Evolutionary conservation across 2,329 filamentous ascomycete genomes (phyloP), one percentile per base, ranked within the genome.

Genomic region (Trichoderma sp.): DNA sequence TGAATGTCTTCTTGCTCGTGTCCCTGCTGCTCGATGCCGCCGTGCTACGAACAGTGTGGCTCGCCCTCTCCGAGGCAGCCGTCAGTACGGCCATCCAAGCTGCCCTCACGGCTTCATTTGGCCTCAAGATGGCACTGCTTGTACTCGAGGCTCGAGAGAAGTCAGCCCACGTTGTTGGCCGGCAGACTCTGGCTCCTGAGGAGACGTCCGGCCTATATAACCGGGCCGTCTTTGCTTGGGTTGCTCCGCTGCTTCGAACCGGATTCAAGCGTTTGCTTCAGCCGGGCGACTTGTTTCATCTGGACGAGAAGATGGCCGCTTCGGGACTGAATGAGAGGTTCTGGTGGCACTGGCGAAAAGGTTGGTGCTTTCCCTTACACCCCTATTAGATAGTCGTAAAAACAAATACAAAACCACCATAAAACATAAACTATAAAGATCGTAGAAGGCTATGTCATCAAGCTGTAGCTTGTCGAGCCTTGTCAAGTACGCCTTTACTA

Each of bases 121-220:
- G 34, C 9, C 62, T 78, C 34, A 81, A 81, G 67, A 66, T 74
- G n/a, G 70, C 66, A 0, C 63, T 77, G 67, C 48, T 78, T 19
- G 68, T 78, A 28, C 74, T 78, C 3, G 79, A 82, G 70, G 77
- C 77, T 1, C 69, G 71, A 63, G 77, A 74, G 62, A 82, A 81
- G 71, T 70, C 73, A 9, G 50, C 66, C 2, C 73, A 74, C 43
- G 69, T 79, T 14, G 64, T 76, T n/a, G 64, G 68, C 43, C 68
- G 67, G 52, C 52, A 30, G 15, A 71, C 75, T 63, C 66, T 69
- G n/a, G 75, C 76, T 7, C 78, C 79, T 4, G 78, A 78, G 63
- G 70, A 69, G 44, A 75, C 75, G 30, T 77, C 77, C 65, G 78
- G 79, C 15, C 68, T 80, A 7, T 77, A 78, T 45, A 76, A 72